These are phyloP conservation scores for Ustilago esculenta DNA, from an alignment of 1,284 basidiomycete genomes.

Conservation along the genomic window DNA sequence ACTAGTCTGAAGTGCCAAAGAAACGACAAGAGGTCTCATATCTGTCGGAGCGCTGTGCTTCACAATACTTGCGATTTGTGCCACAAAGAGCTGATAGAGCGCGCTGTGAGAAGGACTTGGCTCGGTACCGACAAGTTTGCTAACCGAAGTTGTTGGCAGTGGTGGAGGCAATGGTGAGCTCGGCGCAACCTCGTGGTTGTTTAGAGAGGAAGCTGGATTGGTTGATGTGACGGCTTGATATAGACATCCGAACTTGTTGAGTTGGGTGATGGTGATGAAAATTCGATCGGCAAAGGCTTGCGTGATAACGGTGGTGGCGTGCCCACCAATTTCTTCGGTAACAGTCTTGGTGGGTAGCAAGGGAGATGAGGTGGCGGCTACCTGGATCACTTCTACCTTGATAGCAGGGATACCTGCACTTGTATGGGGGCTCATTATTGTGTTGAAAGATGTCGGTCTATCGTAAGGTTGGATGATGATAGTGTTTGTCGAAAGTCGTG, in stretches of 20 bases:
- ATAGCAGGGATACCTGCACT: not conserved
- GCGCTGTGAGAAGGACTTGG: constrained; percentile 74
- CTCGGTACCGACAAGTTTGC: constrained; percentile 77
- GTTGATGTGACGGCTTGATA: constrained; percentile 31
- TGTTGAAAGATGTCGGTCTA: not conserved
- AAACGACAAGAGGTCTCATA: constrained; percentile 37
- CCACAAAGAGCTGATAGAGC: constrained; percentile 81
- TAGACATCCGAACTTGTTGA: constrained; percentile 46
- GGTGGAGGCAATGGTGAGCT: constrained; percentile 70
- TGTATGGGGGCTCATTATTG: constrained; percentile 3
- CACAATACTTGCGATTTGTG: constrained; percentile 84
- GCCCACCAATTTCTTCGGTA: constrained; percentile 8
- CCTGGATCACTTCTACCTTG: constrained; percentile 1
- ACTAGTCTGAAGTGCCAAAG: constrained; percentile 26
- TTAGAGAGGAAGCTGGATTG: not conserved
- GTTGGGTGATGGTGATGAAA: constrained; percentile 52
- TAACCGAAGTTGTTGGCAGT: constrained; percentile 78
- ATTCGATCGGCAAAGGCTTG: constrained; percentile 50
- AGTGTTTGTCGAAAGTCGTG: not conserved
- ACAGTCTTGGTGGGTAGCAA: constrained; percentile 15
- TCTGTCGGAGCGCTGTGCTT: constrained; percentile 71
- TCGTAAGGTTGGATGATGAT: too few relatives aligned
- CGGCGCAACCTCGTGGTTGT: not conserved
- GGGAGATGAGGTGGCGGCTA: constrained; percentile 2
- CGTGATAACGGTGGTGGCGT: constrained; percentile 34